Evolutionary conservation across 2,329 filamentous ascomycete genomes (phyloP), one percentile per base, ranked within the genome.

Genomic region (Cercospora beticola): DNA sequence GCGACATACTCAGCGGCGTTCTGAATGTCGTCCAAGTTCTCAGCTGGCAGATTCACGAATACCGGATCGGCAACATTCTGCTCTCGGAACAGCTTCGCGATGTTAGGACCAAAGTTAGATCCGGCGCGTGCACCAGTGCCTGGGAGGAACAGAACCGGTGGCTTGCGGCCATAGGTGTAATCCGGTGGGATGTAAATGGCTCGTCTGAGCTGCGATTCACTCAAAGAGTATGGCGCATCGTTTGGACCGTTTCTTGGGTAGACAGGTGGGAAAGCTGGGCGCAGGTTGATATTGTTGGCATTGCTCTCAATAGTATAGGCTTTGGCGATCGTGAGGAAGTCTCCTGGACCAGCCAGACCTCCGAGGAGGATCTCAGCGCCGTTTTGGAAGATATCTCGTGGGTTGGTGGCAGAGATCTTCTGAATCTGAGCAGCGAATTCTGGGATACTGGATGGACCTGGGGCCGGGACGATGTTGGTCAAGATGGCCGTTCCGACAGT

Each of bases 41-140:
- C 76, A 1, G 77, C 76, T 0, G 86, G 85, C 5, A 88, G 77
- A 67, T 88, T 88, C 26, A 88, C 76, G 81, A 84, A 88, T 14
- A 87, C 82, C 0, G 84, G 81, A 69, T 87, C 84, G 12, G 79
- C 83, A 64, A 81, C 81, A 21, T 75, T 71, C 2, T 79, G 77
- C 21, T 78, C 76, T 1, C 76, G 74, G 12, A 87, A 77, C 1
- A 87, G 77, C 66, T 85, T 84, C 62, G 81, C 82, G 65, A 85
- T 81, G 72, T 84, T 87, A 56, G 77, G 79, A 8, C 78, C 74
- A 66, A 81, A 87, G 54, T 78, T 81, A 26, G 76, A 75, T 36
- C 82, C 82, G 1, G 82, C 85, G 21, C 82, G 82, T n/a, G 80
- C 73, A 14, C 82, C 84, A 0, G 86, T 87, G 1, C 85, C 86